Evolutionary conservation across 345 rosid species (phyloP).

Genomic region (Bruguiera sexangula): DNA sequence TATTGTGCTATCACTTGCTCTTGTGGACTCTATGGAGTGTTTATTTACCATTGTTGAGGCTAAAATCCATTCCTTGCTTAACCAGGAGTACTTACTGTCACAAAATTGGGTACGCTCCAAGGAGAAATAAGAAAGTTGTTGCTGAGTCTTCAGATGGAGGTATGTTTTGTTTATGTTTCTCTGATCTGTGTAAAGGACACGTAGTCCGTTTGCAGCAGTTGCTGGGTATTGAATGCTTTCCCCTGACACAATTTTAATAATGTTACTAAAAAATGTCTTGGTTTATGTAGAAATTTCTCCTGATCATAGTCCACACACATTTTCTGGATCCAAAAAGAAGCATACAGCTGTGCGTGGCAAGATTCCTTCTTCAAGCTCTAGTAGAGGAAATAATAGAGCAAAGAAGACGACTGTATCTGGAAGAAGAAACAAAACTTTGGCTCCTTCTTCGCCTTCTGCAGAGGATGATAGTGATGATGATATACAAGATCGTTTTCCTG

Average conservation of each 20-base stretch:
- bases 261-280: constrained; percentile 22
- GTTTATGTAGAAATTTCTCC: constrained; percentile 44
- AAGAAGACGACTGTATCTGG: constrained; percentile 23
- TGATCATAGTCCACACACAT: constrained; percentile 26
- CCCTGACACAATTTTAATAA: neutral
- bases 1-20: neutral
- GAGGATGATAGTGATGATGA: constrained; percentile 37
- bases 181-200: constrained; percentile 5
- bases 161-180: constrained; percentile 20
- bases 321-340: constrained; percentile 31
- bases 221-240: neutral
- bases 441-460: constrained; percentile 28
- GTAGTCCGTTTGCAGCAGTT: neutral
- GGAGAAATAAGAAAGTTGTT: constrained; percentile 38
- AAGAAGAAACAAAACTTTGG: constrained; percentile 19
- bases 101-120: constrained; percentile 73
- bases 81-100: constrained; percentile 65
- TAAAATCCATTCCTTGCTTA: constrained; percentile 10
- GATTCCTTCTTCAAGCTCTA: constrained; percentile 12
- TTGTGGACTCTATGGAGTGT: neutral
- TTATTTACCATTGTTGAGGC: neutral
- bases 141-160: constrained; percentile 42
- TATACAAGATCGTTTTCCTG: constrained; percentile 17
- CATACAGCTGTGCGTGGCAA: constrained; percentile 24
- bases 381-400: constrained; percentile 30